Percentiles rank a stretch among this genome's conserved stretches.
These are phyloP conservation scores for Mrakia hoshinonis DNA, from an alignment of 768 basidiomycete genomes.

Conservation along the genomic window DNA sequence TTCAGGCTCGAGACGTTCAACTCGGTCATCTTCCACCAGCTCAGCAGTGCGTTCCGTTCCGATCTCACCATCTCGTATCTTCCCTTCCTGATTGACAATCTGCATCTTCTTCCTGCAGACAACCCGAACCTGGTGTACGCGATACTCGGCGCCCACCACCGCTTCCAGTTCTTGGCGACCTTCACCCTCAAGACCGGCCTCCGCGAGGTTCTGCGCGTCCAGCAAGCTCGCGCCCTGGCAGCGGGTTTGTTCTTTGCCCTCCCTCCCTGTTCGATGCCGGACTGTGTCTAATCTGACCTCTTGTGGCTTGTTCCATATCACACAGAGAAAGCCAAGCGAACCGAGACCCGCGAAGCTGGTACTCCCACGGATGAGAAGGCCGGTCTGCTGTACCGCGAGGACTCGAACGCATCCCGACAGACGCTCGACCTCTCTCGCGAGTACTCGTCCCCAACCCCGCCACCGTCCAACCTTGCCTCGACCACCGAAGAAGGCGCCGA, in stretches of 20 bases:
- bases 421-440: conserved; percentile 14
- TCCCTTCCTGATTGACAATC: not conserved
- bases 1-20: conserved; percentile 72
- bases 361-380: conserved; percentile 10
- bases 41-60: conserved; percentile 42
- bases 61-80: not conserved
- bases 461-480: not conserved
- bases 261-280: conserved; percentile 35
- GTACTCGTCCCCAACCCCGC: not conserved
- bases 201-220: conserved; percentile 67
- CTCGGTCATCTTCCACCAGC: conserved; percentile 64
- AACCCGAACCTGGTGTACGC: conserved; percentile 85
- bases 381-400: not conserved
- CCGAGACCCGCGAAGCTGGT: not conserved
- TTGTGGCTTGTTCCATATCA: not conserved
- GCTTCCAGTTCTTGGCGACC: conserved; percentile 81
- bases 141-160: conserved; percentile 70
- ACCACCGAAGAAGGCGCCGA: conserved; percentile 1
- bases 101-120: conserved; percentile 43
- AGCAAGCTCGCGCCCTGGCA: conserved; percentile 52
- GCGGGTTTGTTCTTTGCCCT: conserved; percentile 29
- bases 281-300: conserved; percentile 28
- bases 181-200: conserved; percentile 82
- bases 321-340: conserved; percentile 5
- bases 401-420: conserved; percentile 12